A percentile compares a stretch with the other conserved stretches of the same genome.
These are phyloP conservation scores for Penicillium expansum DNA, from an alignment of 2,329 filamentous ascomycete species.

Conservation along the genomic window DNA sequence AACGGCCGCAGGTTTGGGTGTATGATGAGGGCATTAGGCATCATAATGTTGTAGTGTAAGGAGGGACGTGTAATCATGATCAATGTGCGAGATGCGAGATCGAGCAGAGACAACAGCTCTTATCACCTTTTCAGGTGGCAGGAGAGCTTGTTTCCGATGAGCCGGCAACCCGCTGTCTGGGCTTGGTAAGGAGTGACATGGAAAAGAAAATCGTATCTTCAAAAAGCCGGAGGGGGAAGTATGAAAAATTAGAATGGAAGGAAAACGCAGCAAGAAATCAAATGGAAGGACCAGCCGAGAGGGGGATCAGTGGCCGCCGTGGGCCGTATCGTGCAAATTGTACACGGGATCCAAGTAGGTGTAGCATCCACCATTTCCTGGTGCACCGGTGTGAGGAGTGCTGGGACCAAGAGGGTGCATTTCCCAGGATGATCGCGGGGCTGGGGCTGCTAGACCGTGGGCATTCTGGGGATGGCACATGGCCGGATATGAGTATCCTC, in stretches of 20 bases:
- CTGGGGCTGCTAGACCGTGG: conserved; percentile 31
- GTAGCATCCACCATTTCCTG: conserved; percentile 29
- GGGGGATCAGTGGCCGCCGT: conserved; percentile 23
- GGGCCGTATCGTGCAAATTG: conserved; percentile 29
- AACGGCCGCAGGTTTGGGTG: conserved; percentile 16
- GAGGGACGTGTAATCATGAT: conserved; percentile 37
- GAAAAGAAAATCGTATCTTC: conserved; percentile 25
- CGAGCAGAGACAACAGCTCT: conserved; percentile 7
- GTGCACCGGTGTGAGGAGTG: conserved; percentile 27
- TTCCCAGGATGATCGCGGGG: conserved; percentile 40
- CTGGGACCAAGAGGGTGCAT: conserved; percentile 32
- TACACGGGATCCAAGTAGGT: conserved; percentile 37
- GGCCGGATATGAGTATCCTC: conserved; percentile 34
- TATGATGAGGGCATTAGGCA: conserved; percentile 30
- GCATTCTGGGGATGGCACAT: conserved; percentile 31
- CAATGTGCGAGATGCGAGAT: not conserved
- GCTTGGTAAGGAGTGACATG: conserved; percentile 30
- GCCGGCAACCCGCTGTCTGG: conserved; percentile 12
- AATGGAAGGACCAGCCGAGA: not conserved
- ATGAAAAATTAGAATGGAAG: conserved; percentile 25
- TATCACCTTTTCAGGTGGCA: conserved; percentile 21
- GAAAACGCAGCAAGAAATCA: conserved; percentile 9
- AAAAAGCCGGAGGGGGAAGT: conserved; percentile 20
- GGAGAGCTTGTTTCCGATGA: conserved; percentile 8
- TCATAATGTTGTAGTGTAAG: conserved; percentile 27